phyloP scores from a whole-genome alignment of 192 early-diverging fungal species.

The Coemansia sp. region DNA sequence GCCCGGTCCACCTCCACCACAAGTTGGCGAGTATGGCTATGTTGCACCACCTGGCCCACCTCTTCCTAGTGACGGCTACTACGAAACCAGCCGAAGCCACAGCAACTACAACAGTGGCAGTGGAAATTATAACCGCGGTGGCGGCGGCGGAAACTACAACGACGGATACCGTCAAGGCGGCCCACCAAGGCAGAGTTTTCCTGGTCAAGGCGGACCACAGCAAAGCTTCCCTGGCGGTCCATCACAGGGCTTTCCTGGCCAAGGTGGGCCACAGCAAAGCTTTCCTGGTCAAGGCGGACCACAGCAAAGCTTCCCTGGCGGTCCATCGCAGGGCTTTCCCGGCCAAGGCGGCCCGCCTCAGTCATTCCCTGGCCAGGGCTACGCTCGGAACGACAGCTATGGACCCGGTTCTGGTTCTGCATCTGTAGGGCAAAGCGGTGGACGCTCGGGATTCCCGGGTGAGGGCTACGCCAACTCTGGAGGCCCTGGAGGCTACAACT shows the following conservation, averaged over 20 bases:
- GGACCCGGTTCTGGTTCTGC: conserved; percentile 8
- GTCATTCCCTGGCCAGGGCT: conserved; percentile 19
- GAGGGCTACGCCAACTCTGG: conserved; percentile 20
- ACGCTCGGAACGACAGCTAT: conserved; percentile 22
- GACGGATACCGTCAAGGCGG: conserved; percentile 9
- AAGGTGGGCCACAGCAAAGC: too few species aligned
- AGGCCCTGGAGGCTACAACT: conserved; percentile 7
- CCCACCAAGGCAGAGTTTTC: conserved; percentile 1
- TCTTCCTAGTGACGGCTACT: conserved; percentile 4
- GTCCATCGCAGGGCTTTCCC: neutral
- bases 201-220: neutral
- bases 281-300: too few species aligned
- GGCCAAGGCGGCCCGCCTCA: conserved; percentile 4
- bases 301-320: neutral
- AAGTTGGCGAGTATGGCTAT: neutral
- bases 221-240: neutral
- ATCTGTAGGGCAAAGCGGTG: conserved; percentile 1
- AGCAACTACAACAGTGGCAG: neutral
- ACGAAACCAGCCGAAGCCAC: conserved; percentile 3
- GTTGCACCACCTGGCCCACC: conserved; percentile 3
- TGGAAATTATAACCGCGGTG: neutral
- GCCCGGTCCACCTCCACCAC: conserved; percentile 10
- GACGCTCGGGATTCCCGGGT: conserved; percentile 5
- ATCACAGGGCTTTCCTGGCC: neutral
- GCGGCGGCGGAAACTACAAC: neutral